Base-by-base conservation (phyloP, 768 basidiomycete species). In the Podaxis sp. region DNA sequence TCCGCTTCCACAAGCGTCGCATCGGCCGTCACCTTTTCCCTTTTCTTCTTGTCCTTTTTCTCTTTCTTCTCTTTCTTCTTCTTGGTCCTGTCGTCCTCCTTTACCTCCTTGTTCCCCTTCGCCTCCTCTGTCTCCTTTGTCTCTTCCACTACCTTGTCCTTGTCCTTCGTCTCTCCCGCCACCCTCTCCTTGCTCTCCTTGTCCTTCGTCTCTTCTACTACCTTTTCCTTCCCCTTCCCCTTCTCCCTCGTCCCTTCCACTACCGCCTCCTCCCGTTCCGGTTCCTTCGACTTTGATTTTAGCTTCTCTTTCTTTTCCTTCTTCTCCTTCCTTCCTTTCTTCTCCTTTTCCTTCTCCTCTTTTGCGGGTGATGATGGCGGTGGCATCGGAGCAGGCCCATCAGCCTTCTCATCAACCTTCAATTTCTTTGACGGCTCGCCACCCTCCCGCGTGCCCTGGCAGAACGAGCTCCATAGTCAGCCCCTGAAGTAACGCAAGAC, bases 201-300 rank as follows among this genome's bases (percentile, higher is more conserved):
- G n/a, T 63, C 49, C 55, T 74, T 73, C 46, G 68, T 66, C 53
- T 71, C 37, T 36, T 53, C 50, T 29, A 19, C 25, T 52, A 29
- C 55, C 53, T 75, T 71, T 46, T 73, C 66, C 57, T 73, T 68
- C 58, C 71, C 72, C 66, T 76, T 72, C 64, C 71, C 72, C 66
- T 76, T 72, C 64, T 72, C 75, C 66, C 73, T 72, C 65, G 74
- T 65, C 55, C 37, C 66, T 64, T 51, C 67, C 66, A 41, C 64
- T 55, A n/a, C 38, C 51, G 36, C 17, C 38, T 13, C n/a, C 43
- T 13, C 19, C n/a, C 19, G 15, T 8, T 17, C 43, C 43, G 19
- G 33, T 2, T 33, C 33, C 33, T 9, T 33, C 17, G 8, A 46
- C 47, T 53, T 40, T 50, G 33, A 43, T 25, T 33, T 62, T 46